Percentiles rank a stretch among this genome's conserved stretches.
Evolutionary conservation across 768 basidiomycete genomes (phyloP).

Genomic region (Suillus clintonianus): DNA sequence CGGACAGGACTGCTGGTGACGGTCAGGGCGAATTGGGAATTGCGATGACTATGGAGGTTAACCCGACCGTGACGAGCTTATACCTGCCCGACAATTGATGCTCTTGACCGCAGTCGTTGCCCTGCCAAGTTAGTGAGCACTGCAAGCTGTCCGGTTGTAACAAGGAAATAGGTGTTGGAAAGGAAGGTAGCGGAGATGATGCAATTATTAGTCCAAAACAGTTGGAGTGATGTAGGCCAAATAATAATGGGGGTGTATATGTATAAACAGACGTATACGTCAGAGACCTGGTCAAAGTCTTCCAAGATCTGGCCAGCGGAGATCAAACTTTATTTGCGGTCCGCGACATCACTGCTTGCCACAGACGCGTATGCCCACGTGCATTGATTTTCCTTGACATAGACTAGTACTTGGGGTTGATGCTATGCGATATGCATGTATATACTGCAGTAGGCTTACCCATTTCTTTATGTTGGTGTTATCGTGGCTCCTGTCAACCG

Average conservation of each 20-base stretch:
- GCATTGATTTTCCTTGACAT: background rate
- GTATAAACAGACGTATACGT: background rate
- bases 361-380: slow-evolving; percentile 2
- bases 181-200: background rate
- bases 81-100: background rate
- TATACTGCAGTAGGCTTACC: background rate
- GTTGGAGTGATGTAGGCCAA: background rate
- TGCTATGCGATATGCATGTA: background rate
- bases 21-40: background rate
- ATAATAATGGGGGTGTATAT: background rate
- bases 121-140: background rate
- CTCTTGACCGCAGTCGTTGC: too few species aligned
- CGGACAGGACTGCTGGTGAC: background rate
- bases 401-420: background rate
- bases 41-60: background rate
- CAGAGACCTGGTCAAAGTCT: slow-evolving; percentile 6
- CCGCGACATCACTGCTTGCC: background rate
- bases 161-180: background rate
- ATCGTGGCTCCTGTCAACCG: background rate
- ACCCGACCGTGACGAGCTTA: background rate
- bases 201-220: background rate
- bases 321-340: slow-evolving; percentile 9
- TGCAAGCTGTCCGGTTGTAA: background rate
- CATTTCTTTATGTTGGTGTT: background rate
- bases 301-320: slow-evolving; percentile 15